Evolutionary conservation across 257 asterid species (phyloP).

Genomic region (Solanum pinnatisectum): DNA sequence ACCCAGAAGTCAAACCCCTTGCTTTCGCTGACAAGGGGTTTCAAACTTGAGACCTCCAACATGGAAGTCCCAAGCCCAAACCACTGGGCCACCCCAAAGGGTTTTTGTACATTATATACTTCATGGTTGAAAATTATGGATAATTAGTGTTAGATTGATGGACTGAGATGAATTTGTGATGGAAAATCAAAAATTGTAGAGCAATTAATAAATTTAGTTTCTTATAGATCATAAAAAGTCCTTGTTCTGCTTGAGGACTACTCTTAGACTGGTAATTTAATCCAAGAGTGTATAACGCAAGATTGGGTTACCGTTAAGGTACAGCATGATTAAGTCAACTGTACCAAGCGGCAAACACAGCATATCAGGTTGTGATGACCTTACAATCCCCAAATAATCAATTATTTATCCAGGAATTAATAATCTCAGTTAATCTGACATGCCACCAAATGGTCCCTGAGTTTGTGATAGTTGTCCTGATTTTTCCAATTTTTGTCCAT

Average conservation of each 20-base stretch:
- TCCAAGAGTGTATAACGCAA: not conserved
- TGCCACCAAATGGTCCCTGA: not conserved
- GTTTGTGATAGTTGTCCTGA: not conserved
- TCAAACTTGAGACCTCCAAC: too few species aligned
- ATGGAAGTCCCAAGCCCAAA: too few species aligned
- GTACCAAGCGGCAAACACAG: not conserved
- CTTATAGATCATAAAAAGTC: not conserved
- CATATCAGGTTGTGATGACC: not conserved
- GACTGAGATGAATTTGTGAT: not conserved
- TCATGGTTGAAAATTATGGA: not conserved
- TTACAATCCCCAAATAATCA: not conserved
- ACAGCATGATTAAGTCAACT: not conserved
- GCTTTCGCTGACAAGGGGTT: too few species aligned
- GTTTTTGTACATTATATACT: not conserved
- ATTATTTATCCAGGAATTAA: not conserved
- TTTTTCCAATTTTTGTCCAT: not conserved
- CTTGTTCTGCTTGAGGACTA: not conserved
- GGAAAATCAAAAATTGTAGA: not conserved
- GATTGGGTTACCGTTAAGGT: not conserved
- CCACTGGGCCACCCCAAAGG: too few species aligned
- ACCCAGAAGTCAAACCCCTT: too few species aligned
- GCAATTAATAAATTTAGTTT: not conserved
- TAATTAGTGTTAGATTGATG: not conserved
- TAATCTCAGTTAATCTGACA: not conserved
- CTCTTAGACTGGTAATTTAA: not conserved